Conservation (phyloP, 2,329 filamentous ascomycete species). For the Acrocalymma vagum region DNA sequence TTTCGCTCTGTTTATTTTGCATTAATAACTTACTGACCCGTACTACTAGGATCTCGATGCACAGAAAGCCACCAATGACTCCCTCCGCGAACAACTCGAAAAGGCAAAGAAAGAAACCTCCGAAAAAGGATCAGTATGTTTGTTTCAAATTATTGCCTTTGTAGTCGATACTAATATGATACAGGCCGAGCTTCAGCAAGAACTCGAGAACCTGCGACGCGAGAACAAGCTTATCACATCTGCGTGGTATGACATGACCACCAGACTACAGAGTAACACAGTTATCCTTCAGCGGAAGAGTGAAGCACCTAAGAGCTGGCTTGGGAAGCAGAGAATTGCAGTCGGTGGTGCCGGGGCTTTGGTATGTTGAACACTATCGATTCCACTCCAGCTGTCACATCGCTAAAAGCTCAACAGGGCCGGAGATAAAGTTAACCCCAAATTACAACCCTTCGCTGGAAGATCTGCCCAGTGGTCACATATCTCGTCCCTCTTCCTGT, state of each 20-base stretch:
- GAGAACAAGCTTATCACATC: conserved; percentile 81
- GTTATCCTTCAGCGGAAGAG: conserved; percentile 78
- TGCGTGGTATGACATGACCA: conserved; percentile 87
- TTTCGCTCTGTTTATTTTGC: background rate
- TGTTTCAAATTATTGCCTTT: background rate
- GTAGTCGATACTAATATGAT: conserved; percentile 5
- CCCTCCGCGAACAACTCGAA: conserved; percentile 40
- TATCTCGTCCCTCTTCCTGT: background rate
- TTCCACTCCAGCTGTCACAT: background rate
- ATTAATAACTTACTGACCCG: conserved; percentile 22
- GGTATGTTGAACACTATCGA: conserved; percentile 17
- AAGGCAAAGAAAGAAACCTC: conserved; percentile 41
- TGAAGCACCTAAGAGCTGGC: conserved; percentile 81
- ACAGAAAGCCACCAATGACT: conserved; percentile 29
- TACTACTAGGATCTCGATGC: conserved; percentile 41
- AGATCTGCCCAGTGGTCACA: too few relatives aligned
- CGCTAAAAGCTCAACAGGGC: background rate
- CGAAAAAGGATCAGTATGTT: conserved; percentile 47
- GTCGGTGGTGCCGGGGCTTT: conserved; percentile 41
- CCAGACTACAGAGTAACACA: conserved; percentile 82
- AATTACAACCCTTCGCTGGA: too few relatives aligned
- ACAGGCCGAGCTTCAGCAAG: conserved; percentile 45
- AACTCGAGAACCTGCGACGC: conserved; percentile 74
- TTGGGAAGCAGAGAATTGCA: conserved; percentile 77
- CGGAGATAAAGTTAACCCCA: background rate